Evolutionary conservation across 768 basidiomycete species (phyloP), one percentile per base, ranked within the genome.

Genomic region (Tremella fuciformis): DNA sequence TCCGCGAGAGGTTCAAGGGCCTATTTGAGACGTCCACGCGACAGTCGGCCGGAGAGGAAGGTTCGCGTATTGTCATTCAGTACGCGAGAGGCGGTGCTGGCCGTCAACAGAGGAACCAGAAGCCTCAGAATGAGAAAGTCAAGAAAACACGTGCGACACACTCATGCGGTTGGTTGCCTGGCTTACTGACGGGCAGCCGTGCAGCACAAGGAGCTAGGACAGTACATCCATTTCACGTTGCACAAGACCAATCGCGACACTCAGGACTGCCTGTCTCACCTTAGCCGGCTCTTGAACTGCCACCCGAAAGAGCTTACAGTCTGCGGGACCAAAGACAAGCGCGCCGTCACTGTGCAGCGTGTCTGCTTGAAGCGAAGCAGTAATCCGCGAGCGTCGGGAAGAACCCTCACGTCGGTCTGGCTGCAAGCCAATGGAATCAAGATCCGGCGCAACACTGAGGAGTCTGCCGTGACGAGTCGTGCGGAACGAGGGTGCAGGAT

Each of bases 231-330:
- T 72, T 96, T 98, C 76, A 96, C 90, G 0, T 79, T 99, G 34
- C 92, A 94, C 73, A 99, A 99, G 78, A 89, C 92, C 19, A 99
- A 99, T 73, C 86, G 96, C 44, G 96, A 99, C 71, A 96, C 91
- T 2, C 92, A 96, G 71, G 96, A 98, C 71, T 91, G 90, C 1
- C 83, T 99, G 19, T 81, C 84, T 1, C 82, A 93, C 67, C 79
- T 99, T 29, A 81, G 89, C 16, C 85, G 91, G 13, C 81, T 83
- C 26, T 80, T 97, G n/a, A 86, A 87, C 60, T 84, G 86, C 58
- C 84, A 80, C 21, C 75, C 85, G 50, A 91, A 88, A 77, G 90
- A 94, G 70, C 80, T 99, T 8, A 84, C 86, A 21, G 88, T 92
- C 22, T 90, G 92, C 2, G 96, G 96, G 0, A 99, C 96, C 8